These are phyloP conservation scores for Phytopythium oedochilum DNA, from an alignment of 352 stramenopile genomes.

Conservation along the genomic window DNA sequence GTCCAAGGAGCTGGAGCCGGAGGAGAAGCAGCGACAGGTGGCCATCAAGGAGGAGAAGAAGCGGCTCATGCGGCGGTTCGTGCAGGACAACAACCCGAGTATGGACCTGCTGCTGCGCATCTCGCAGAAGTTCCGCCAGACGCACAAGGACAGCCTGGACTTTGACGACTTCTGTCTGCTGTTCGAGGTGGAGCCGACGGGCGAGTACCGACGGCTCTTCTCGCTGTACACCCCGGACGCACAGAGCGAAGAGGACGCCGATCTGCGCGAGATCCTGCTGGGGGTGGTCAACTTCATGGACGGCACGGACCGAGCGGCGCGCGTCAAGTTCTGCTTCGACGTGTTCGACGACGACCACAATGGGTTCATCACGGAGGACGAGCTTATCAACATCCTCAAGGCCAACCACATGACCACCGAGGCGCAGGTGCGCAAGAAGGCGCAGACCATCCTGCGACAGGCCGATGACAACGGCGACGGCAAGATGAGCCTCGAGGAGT, in stretches of 20 bases:
- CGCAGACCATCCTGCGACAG: slow-evolving; percentile 78
- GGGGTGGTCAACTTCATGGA: slow-evolving; percentile 89
- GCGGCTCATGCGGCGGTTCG: slow-evolving; percentile 62
- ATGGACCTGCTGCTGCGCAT: slow-evolving; percentile 58
- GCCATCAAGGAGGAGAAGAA: slow-evolving; percentile 74
- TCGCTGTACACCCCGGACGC: slow-evolving; percentile 72
- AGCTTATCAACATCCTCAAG: slow-evolving; percentile 90
- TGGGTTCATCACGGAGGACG: slow-evolving; percentile 84
- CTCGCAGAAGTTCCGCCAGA: slow-evolving; percentile 48
- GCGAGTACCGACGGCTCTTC: slow-evolving; percentile 87
- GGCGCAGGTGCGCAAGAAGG: slow-evolving; percentile 82
- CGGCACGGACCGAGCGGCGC: slow-evolving; percentile 62
- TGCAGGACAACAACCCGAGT: slow-evolving; percentile 60
- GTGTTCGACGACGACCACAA: slow-evolving; percentile 94
- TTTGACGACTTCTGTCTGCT: slow-evolving; percentile 83
- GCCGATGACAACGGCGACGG: slow-evolving; percentile 76
- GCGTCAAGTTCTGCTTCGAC: slow-evolving; percentile 92
- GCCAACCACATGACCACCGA: slow-evolving; percentile 83
- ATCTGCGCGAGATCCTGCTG: slow-evolving; percentile 90
- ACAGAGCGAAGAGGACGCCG: slow-evolving; percentile 62
- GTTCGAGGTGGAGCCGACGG: slow-evolving; percentile 84
- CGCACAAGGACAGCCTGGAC: slow-evolving; percentile 49
- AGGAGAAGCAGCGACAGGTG: slow-evolving; percentile 45
- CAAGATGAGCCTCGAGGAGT: slow-evolving; percentile 82
- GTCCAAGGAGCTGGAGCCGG: slow-evolving; percentile 27